Conservation (phyloP, 495 filamentous ascomycete species). For the Aspergillus nanangensis region DNA sequence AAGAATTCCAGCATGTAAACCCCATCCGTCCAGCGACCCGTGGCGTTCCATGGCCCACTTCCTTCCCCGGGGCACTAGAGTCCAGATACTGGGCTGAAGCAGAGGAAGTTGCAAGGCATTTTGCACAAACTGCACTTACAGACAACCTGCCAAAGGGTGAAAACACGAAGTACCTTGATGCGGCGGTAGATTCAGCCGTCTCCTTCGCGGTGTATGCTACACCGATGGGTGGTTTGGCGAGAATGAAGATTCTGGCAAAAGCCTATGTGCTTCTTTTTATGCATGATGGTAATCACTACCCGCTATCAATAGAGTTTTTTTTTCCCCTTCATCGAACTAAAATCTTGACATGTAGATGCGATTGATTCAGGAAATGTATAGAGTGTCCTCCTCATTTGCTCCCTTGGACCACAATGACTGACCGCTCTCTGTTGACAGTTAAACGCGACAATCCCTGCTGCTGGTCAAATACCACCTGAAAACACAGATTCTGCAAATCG, state of each 20-base stretch:
- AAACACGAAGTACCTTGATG: constrained; percentile 1
- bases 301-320: not conserved
- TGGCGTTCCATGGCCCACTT: constrained; percentile 11
- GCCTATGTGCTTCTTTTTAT: constrained; percentile 8
- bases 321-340: too few species aligned
- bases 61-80: constrained; percentile 4
- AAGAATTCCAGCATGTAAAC: constrained; percentile 1
- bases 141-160: not conserved
- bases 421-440: not conserved
- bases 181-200: constrained; percentile 4
- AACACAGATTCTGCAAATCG: not conserved
- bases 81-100: constrained; percentile 12
- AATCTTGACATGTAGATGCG: constrained; percentile 1
- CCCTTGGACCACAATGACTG: not conserved
- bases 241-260: constrained; percentile 6
- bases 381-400: not conserved
- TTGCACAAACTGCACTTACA: not conserved
- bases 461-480: not conserved
- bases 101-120: constrained; percentile 6
- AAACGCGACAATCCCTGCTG: not conserved
- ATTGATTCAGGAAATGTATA: constrained; percentile 9
- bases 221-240: constrained; percentile 1
- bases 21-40: constrained; percentile 1
- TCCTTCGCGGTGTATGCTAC: constrained; percentile 5
- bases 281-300: constrained; percentile 12